These are phyloP conservation scores for Bipolaris bicolor DNA, from an alignment of 2,329 filamentous ascomycete species.

Conservation along the genomic window DNA sequence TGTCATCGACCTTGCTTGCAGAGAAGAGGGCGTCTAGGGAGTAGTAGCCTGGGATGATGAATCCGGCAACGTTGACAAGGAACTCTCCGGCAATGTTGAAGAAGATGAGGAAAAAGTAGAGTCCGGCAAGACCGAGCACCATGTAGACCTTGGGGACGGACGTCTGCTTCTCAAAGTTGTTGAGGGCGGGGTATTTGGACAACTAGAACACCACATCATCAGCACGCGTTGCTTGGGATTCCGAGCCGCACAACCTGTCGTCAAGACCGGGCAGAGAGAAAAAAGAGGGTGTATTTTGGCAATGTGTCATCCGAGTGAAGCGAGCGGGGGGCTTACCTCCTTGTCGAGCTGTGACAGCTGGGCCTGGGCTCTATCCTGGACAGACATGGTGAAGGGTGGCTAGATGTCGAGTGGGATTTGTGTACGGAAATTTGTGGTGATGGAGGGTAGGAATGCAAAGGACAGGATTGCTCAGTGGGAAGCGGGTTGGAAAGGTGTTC, in stretches of 20 bases:
- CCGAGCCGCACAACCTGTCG: neutral
- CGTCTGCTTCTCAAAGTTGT: slow-evolving; percentile 85
- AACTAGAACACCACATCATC: slow-evolving; percentile 61
- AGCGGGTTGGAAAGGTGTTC: slow-evolving; percentile 22
- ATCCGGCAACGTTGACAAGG: slow-evolving; percentile 84
- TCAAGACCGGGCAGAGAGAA: neutral
- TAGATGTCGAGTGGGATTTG: slow-evolving; percentile 5
- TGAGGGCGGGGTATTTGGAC: slow-evolving; percentile 81
- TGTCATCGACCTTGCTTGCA: slow-evolving; percentile 74
- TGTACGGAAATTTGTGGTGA: slow-evolving; percentile 2
- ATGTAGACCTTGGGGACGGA: slow-evolving; percentile 85
- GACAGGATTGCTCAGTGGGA: slow-evolving; percentile 10
- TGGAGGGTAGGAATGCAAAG: slow-evolving; percentile 8
- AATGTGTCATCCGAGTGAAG: slow-evolving; percentile 8
- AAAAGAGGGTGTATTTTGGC: slow-evolving; percentile 12
- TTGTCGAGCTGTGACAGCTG: slow-evolving; percentile 81
- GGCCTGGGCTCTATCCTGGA: slow-evolving; percentile 77
- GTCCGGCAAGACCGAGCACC: slow-evolving; percentile 73
- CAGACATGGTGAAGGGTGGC: slow-evolving; percentile 64
- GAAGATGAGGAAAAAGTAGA: slow-evolving; percentile 91
- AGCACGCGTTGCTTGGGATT: slow-evolving; percentile 21
- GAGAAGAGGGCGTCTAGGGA: slow-evolving; percentile 80
- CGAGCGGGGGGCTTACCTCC: slow-evolving; percentile 65
- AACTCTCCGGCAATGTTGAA: slow-evolving; percentile 92
- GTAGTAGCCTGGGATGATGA: slow-evolving; percentile 83